A percentile compares a stretch with the other conserved stretches of the same genome.
Conservation (phyloP, 495 filamentous ascomycete species). For the Aspergillus heteromorphus region DNA sequence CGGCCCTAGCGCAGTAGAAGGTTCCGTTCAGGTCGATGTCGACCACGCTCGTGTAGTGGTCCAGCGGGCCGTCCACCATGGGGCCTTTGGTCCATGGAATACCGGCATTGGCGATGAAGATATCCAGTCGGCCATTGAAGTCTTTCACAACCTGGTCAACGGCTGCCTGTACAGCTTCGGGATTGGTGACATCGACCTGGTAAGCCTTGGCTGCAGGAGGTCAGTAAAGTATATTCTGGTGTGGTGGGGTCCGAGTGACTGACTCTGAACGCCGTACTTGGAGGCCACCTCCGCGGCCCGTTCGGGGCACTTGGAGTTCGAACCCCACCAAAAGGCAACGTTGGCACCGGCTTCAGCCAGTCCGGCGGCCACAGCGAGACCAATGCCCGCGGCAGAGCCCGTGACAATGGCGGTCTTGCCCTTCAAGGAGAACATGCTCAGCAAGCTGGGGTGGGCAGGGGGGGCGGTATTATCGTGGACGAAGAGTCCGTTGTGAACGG, state of each 20-base stretch:
- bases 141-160: conserved; percentile 57
- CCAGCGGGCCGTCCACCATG: conserved; percentile 59
- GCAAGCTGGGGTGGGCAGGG: conserved; percentile 56
- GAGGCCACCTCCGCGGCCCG: conserved; percentile 68
- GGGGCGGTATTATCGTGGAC: conserved; percentile 54
- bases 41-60: conserved; percentile 64
- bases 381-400: conserved; percentile 78
- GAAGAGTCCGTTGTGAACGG: conserved; percentile 47
- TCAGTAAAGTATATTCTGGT: neutral
- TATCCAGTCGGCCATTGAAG: conserved; percentile 69
- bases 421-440: conserved; percentile 79
- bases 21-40: conserved; percentile 75
- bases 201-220: conserved; percentile 62
- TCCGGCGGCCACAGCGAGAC: conserved; percentile 67
- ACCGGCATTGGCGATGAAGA: conserved; percentile 78
- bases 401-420: conserved; percentile 81
- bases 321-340: conserved; percentile 83
- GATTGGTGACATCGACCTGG: conserved; percentile 60
- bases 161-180: conserved; percentile 51
- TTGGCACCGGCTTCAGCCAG: conserved; percentile 82
- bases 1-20: conserved; percentile 75
- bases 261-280: conserved; percentile 77
- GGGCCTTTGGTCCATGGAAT: conserved; percentile 67
- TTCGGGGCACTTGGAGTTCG: conserved; percentile 63
- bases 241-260: conserved; percentile 1